phyloP scores from a whole-genome alignment of 345 rosid species.

The Euphorbia lathyris region DNA sequence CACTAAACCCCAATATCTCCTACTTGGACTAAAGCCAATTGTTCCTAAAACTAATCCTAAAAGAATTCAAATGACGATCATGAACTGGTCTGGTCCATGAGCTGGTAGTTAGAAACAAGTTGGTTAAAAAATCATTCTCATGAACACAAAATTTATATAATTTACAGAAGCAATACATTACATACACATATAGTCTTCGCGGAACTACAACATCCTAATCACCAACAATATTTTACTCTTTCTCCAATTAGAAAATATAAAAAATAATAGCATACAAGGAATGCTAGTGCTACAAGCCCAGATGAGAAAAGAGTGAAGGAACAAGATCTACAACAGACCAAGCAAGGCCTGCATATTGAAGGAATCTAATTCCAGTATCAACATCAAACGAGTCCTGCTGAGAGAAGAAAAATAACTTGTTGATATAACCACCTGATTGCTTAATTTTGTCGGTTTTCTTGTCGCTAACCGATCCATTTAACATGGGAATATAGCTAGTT shows the following conservation, averaged over 20 bases:
- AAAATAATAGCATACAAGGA: background rate
- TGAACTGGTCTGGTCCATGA: too few species aligned
- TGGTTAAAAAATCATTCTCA: too few species aligned
- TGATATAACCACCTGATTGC: slow-evolving; percentile 53
- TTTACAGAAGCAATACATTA: too few species aligned
- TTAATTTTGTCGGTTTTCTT: slow-evolving; percentile 47
- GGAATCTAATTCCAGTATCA: slow-evolving; percentile 80
- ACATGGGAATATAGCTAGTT: slow-evolving; percentile 58
- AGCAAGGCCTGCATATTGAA: slow-evolving; percentile 92
- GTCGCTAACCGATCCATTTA: slow-evolving; percentile 35
- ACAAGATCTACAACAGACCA: slow-evolving; percentile 97
- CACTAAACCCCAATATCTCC: too few species aligned
- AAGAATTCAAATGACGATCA: too few species aligned
- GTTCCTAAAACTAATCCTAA: too few species aligned
- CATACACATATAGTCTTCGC: too few species aligned
- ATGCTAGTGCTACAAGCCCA: slow-evolving; percentile 40
- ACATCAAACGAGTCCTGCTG: slow-evolving; percentile 56
- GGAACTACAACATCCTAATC: background rate
- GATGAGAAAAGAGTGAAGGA: slow-evolving; percentile 58
- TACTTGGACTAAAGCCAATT: too few species aligned
- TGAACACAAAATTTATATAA: background rate
- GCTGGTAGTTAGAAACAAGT: too few species aligned
- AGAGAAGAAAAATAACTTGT: slow-evolving; percentile 45
- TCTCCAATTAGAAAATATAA: too few species aligned
- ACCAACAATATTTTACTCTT: background rate